Base-by-base conservation (phyloP, 2,329 filamentous ascomycete species). In the Apiospora hydei region DNA sequence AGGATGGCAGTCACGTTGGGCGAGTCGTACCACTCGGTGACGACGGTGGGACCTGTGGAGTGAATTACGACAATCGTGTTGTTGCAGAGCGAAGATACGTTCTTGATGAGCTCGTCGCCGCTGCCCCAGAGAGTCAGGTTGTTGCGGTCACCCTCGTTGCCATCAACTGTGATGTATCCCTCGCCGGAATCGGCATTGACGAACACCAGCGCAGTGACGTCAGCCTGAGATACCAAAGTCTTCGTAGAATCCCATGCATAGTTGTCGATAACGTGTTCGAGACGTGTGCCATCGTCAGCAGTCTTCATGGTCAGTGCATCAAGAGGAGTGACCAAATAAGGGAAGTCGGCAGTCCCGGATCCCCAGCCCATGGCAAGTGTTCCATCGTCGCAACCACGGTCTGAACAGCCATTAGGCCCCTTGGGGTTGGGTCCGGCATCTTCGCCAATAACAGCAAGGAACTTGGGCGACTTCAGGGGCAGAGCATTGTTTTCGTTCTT, bases 61-160 rank as follows among this genome's bases (percentile, higher is more conserved):
- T 98, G 96, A 72, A 98, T 92, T 72, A 98, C 90, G 21, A 98
- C 94, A 73, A 98, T 92, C 16, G 95, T 98, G 87, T 98, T 98
- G 84, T 92, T 91, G 86, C 92, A 95, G 74, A 90, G 80, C 10
- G 90, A 87, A 0, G 94, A 91, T 14, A 98, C 94, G 67, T 93
- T 94, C 82, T 93, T 88, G 83, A 98, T 93, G 71, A 98, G 84
- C 0, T 88, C 87, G 70, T 98, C 94, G 53, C 94, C 95, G 72
- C 91, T 88, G 73, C 92, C 87, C 96, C 96, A 98, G 0, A 98
- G 86, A 0, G 95, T 98, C 49, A 99, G 86, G 83, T 99, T 98
- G 78, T 95, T 95, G 70, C 96, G 92, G 81, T 98, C 96, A 72
- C 96, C 96, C 72, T 88, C 85, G 80, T 98, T 98, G 70, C 90